Evolutionary conservation across 805 yeast species (phyloP).

Genomic region (Myxozyma kluyveri): DNA sequence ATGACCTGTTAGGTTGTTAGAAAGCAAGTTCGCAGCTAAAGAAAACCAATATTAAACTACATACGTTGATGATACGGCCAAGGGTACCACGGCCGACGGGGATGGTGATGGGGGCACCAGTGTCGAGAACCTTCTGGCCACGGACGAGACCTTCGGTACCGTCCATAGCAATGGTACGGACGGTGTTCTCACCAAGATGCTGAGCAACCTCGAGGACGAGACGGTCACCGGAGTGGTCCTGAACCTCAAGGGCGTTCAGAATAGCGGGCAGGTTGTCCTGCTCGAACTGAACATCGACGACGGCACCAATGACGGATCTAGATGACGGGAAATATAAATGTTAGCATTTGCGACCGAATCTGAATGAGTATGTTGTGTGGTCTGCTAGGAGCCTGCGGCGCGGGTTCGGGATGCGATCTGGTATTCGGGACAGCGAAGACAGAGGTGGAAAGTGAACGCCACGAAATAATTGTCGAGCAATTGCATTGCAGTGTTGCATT

Average conservation of each 20-base stretch:
- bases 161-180: constrained; percentile 99
- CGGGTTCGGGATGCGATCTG: too few relatives aligned
- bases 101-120: constrained; percentile 98
- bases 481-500: too few relatives aligned
- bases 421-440: too few relatives aligned
- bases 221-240: constrained; percentile 66
- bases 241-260: constrained; percentile 91
- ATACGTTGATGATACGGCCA: constrained; percentile 93
- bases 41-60: too few relatives aligned
- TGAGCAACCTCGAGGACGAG: constrained; percentile 98
- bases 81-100: constrained; percentile 99
- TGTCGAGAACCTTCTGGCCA: constrained; percentile 87
- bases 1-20: constrained; percentile 43
- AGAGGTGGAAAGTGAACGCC: too few relatives aligned
- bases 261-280: constrained; percentile 97
- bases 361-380: background rate
- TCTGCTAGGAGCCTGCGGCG: background rate
- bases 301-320: constrained; percentile 98
- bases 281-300: constrained; percentile 95
- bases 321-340: background rate
- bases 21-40: too few relatives aligned
- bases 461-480: too few relatives aligned
- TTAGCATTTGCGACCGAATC: background rate
- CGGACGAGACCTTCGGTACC: constrained; percentile 99
- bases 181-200: constrained; percentile 99